phyloP scores from a whole-genome alignment of 2,329 filamentous ascomycete species.

The Microcyclospora tardicrescens region DNA sequence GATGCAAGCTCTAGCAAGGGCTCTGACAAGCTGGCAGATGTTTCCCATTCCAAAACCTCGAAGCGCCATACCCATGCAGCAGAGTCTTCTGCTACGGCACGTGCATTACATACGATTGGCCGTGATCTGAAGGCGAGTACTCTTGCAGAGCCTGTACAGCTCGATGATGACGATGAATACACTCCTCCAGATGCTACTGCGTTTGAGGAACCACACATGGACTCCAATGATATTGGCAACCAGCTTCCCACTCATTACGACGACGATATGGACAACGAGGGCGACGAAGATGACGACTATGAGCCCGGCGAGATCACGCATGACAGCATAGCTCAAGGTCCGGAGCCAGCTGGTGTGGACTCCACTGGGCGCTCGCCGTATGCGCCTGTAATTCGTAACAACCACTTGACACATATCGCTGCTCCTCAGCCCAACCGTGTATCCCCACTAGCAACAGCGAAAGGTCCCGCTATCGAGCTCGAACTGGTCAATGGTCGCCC shows the following conservation, averaged over 20 bases:
- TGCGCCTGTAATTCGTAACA: slow-evolving; percentile 55
- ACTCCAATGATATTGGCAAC: not conserved
- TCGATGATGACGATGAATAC: slow-evolving; percentile 21
- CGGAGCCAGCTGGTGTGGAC: no score
- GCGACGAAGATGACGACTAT: slow-evolving; percentile 24
- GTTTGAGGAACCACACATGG: slow-evolving; percentile 11
- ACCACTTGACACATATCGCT: slow-evolving; percentile 48
- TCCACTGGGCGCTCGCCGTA: slow-evolving; percentile 27
- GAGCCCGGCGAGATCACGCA: slow-evolving; percentile 23
- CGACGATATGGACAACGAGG: slow-evolving; percentile 4
- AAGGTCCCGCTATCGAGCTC: slow-evolving; percentile 29
- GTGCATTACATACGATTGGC: not conserved
- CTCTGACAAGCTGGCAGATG: slow-evolving; percentile 33
- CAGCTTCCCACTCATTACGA: slow-evolving; percentile 8
- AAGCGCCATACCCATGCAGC: no score
- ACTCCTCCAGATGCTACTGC: slow-evolving; percentile 18
- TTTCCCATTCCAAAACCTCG: not conserved
- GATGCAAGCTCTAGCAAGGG: slow-evolving; percentile 30
- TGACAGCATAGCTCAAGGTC: slow-evolving; percentile 9
- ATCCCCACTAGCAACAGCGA: slow-evolving; percentile 42
- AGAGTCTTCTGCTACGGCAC: slow-evolving; percentile 4
- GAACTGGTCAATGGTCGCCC: slow-evolving; percentile 35
- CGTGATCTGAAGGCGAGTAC: slow-evolving; percentile 10
- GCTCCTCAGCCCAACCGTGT: slow-evolving; percentile 65
- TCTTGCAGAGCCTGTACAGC: slow-evolving; percentile 6